Percentiles rank a stretch among this genome's conserved stretches.
phyloP scores from a whole-genome alignment of 208 protist species.

The Trypanosoma brucei region DNA sequence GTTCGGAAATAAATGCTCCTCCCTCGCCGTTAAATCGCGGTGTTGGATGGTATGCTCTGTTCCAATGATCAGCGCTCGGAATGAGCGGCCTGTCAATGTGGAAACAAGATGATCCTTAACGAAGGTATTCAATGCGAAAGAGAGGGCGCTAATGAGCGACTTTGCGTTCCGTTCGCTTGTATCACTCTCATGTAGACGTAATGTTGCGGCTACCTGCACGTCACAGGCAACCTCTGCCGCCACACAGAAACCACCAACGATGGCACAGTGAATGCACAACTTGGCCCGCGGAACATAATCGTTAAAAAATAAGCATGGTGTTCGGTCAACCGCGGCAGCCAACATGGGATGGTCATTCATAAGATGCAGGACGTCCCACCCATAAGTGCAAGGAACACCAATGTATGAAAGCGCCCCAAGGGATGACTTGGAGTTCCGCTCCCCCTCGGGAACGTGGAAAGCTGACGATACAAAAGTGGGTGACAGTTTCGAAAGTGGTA shows the following conservation, averaged over 20 bases:
- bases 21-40: conserved; percentile 7
- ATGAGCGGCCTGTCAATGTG: conserved; percentile 33
- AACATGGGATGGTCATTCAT: conserved; percentile 26
- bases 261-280: conserved; percentile 40
- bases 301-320: conserved; percentile 59
- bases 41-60: conserved; percentile 20
- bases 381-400: conserved; percentile 30
- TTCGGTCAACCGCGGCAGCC: conserved; percentile 31
- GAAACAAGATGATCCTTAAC: conserved; percentile 27
- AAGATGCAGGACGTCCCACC: conserved; percentile 36
- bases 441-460: conserved; percentile 26
- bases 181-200: conserved; percentile 19
- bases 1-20: conserved; percentile 21
- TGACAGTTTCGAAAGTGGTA: conserved; percentile 40
- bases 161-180: neutral
- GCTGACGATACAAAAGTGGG: conserved; percentile 39
- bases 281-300: conserved; percentile 31
- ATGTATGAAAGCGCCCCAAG: conserved; percentile 36
- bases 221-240: conserved; percentile 56
- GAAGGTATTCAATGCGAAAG: conserved; percentile 34
- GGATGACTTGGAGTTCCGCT: conserved; percentile 22
- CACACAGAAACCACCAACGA: conserved; percentile 47
- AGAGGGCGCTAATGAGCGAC: conserved; percentile 27
- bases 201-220: conserved; percentile 28
- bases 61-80: conserved; percentile 41